phyloP scores from a whole-genome alignment of 2,329 filamentous ascomycete species.

The Pseudogymnoascus sp. region DNA sequence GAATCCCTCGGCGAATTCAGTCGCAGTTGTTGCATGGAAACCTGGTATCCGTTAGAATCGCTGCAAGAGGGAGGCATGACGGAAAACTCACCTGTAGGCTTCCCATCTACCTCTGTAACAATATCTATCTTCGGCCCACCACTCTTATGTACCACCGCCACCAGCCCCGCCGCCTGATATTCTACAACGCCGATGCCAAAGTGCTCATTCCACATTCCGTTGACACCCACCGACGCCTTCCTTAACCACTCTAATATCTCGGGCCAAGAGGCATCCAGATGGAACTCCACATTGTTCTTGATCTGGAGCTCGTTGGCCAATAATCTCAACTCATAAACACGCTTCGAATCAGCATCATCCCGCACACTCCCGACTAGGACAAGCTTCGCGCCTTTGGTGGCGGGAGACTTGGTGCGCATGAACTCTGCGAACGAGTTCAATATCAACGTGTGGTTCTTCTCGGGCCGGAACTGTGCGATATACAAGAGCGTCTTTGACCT shows the following conservation, averaged over 20 bases:
- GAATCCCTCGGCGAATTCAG: conserved; percentile 76
- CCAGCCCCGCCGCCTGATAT: conserved; percentile 90
- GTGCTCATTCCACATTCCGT: conserved; percentile 99
- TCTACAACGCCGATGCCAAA: conserved; percentile 98
- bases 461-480: conserved; percentile 93
- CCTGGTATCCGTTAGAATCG: conserved; percentile 39
- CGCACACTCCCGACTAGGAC: conserved; percentile 90
- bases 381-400: conserved; percentile 53
- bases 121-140: conserved; percentile 93
- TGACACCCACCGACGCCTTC: conserved; percentile 76
- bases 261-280: conserved; percentile 83
- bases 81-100: conserved; percentile 58
- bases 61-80: not conserved
- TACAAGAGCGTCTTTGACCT: conserved; percentile 74
- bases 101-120: conserved; percentile 69
- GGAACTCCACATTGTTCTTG: conserved; percentile 76
- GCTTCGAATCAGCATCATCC: conserved; percentile 69
- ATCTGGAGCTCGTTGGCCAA: conserved; percentile 80
- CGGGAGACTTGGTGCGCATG: conserved; percentile 47
- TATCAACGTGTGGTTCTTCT: conserved; percentile 91
- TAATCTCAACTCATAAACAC: conserved; percentile 81
- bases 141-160: conserved; percentile 86
- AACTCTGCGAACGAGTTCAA: conserved; percentile 78
- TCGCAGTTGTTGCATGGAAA: conserved; percentile 72
- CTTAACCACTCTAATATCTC: conserved; percentile 74